Conservation (phyloP, 495 filamentous ascomycete genomes). For the Astrocystis sublimbata region DNA sequence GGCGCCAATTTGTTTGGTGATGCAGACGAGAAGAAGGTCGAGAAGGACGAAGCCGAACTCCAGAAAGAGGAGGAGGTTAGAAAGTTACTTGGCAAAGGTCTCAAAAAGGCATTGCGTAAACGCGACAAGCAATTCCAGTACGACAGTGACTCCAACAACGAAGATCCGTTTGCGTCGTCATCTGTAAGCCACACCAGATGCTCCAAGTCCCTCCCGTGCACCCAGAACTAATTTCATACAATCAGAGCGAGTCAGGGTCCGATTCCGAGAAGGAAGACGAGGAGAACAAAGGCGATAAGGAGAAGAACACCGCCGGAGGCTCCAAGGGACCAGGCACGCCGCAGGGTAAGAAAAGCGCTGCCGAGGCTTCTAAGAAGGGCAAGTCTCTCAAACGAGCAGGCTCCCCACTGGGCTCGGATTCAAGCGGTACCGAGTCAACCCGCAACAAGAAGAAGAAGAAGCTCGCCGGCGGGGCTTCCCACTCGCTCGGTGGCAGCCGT, state of each 20-base stretch:
- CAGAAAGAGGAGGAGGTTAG: conserved; percentile 66
- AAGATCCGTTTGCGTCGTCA: conserved; percentile 69
- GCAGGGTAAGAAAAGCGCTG: conserved; percentile 58
- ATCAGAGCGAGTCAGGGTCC: conserved; percentile 39
- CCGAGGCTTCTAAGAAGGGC: conserved; percentile 60
- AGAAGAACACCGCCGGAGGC: conserved; percentile 38
- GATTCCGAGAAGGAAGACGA: conserved; percentile 50
- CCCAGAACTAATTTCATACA: conserved; percentile 9
- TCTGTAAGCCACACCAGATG: conserved; percentile 42
- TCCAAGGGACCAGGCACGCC: conserved; percentile 77
- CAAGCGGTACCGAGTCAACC: conserved; percentile 83
- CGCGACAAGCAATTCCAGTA: conserved; percentile 85
- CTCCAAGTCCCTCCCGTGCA: not conserved
- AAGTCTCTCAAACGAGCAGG: conserved; percentile 79
- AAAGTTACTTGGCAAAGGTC: conserved; percentile 69
- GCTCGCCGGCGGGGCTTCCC: conserved; percentile 39
- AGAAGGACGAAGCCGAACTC: conserved; percentile 72
- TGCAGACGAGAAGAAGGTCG: conserved; percentile 82
- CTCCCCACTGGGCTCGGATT: conserved; percentile 82
- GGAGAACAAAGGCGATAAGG: conserved; percentile 62
- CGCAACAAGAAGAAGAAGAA: conserved; percentile 87
- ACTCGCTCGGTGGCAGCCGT: conserved; percentile 46
- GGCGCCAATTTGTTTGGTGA: conserved; percentile 83
- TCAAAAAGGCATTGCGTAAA: conserved; percentile 76
- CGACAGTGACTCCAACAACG: conserved; percentile 70